phyloP scores from a whole-genome alignment of 257 asterid genomes.

The Solanum pimpinellifolium region DNA sequence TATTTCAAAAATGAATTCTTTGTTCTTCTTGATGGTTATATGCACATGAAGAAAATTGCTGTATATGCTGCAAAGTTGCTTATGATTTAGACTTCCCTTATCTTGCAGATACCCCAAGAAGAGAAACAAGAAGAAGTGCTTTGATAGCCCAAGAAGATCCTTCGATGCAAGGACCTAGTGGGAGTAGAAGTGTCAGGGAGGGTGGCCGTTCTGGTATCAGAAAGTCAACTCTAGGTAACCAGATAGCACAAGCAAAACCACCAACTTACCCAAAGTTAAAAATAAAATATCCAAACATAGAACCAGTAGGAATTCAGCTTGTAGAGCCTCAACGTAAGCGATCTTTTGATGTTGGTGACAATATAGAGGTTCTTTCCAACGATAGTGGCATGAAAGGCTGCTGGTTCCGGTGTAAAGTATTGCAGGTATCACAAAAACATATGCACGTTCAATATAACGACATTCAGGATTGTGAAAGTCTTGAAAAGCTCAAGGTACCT shows the following conservation, averaged over 20 bases:
- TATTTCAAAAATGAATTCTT: not conserved
- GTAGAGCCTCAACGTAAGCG: not conserved
- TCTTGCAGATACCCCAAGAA: not conserved
- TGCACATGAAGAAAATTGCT: not conserved
- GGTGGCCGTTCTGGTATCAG: not conserved
- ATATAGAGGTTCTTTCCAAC: not conserved
- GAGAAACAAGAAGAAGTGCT: not conserved
- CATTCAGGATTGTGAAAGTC: not conserved
- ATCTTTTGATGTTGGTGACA: not conserved
- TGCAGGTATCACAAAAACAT: not conserved
- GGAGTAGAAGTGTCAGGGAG: not conserved
- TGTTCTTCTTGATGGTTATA: not conserved
- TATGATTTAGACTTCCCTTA: not conserved
- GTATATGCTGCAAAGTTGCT: not conserved
- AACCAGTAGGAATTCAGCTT: not conserved
- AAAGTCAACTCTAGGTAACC: not conserved
- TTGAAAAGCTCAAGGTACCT: not conserved
- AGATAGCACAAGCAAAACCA: not conserved
- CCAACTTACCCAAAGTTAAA: not conserved
- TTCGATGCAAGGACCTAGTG: not conserved
- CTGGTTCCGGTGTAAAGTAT: not conserved
- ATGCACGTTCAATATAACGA: not conserved
- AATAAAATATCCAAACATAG: not conserved
- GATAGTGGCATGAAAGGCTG: not conserved
- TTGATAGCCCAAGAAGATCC: not conserved